Percentiles rank a stretch among this genome's conserved stretches.
Conservation (phyloP, 2,329 filamentous ascomycete genomes). For the Aspergillus fijiensis region DNA sequence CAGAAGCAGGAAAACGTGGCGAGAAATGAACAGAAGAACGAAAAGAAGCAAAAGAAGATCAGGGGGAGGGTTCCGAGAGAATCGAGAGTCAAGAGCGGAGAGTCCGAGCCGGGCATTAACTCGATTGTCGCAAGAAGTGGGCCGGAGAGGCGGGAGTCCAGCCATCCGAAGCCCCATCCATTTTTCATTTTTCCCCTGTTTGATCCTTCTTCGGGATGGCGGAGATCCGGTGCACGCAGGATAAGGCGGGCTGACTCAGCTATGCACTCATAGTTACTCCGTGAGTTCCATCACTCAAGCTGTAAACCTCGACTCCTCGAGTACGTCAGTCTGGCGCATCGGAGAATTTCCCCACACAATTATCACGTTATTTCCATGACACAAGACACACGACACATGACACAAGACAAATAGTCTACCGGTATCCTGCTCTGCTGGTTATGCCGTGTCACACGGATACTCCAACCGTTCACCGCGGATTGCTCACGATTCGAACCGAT, state of each 20-base stretch:
- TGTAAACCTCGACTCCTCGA: too few relatives aligned
- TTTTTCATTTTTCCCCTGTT: background rate
- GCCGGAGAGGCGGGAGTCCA: constrained; percentile 19
- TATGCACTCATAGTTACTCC: background rate
- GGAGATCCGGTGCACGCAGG: constrained; percentile 6
- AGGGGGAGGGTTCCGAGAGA: too few relatives aligned
- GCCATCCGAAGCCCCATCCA: constrained; percentile 17
- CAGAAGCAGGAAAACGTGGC: constrained; percentile 3
- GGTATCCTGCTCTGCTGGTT: background rate
- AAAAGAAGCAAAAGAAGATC: background rate
- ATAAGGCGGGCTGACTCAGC: background rate
- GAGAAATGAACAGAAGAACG: background rate
- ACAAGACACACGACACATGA: background rate
- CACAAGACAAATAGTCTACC: background rate
- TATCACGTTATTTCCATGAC: background rate
- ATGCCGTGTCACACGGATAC: background rate
- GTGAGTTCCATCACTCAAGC: too few relatives aligned
- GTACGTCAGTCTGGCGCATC: background rate
- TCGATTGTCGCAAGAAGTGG: background rate
- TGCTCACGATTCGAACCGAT: background rate
- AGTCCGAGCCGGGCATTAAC: background rate
- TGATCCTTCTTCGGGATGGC: constrained; percentile 14
- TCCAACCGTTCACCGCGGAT: background rate
- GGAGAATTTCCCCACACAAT: background rate
- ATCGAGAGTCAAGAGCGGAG: background rate